Evolutionary conservation across 352 stramenopile species (phyloP).

Genomic region (Pythium diclinum): DNA sequence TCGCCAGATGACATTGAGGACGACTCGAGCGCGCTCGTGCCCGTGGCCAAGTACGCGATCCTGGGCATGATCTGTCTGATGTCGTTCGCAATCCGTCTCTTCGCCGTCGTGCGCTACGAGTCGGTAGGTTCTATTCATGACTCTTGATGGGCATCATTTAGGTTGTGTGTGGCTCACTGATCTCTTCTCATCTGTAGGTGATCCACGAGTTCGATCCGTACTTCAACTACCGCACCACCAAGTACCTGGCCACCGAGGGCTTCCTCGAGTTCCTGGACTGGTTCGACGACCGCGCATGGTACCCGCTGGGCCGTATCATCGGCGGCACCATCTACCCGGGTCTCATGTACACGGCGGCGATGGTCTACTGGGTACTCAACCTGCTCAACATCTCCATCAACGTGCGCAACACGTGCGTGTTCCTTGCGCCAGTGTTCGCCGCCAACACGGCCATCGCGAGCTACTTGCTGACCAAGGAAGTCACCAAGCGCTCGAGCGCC

Average conservation of each 20-base stretch:
- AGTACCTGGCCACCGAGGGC: too few relatives aligned
- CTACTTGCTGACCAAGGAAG: constrained; percentile 86
- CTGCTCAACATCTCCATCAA: constrained; percentile 52
- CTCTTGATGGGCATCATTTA: neutral
- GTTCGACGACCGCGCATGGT: too few relatives aligned
- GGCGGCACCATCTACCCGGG: too few relatives aligned
- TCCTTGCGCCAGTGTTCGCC: constrained; percentile 88
- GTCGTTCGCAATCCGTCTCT: constrained; percentile 92
- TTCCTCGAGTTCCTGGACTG: too few relatives aligned
- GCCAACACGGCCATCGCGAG: constrained; percentile 78
- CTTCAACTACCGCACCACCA: too few relatives aligned
- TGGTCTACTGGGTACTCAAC: constrained; percentile 90
- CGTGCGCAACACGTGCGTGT: constrained; percentile 88
- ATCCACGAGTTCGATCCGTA: too few relatives aligned
- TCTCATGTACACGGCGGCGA: constrained; percentile 35
- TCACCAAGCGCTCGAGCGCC: constrained; percentile 62
- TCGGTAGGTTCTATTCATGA: constrained; percentile 43
- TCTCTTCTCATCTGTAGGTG: constrained; percentile 10
- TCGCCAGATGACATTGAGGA: constrained; percentile 62
- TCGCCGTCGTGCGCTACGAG: constrained; percentile 92
- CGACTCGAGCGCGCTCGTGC: constrained; percentile 64
- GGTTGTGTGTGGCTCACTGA: neutral
- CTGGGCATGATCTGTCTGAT: constrained; percentile 91
- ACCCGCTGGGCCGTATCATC: too few relatives aligned
- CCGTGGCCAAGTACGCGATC: constrained; percentile 88